These are phyloP conservation scores for Phlegmacium glaucopus DNA, from an alignment of 768 basidiomycete genomes.

Conservation along the genomic window DNA sequence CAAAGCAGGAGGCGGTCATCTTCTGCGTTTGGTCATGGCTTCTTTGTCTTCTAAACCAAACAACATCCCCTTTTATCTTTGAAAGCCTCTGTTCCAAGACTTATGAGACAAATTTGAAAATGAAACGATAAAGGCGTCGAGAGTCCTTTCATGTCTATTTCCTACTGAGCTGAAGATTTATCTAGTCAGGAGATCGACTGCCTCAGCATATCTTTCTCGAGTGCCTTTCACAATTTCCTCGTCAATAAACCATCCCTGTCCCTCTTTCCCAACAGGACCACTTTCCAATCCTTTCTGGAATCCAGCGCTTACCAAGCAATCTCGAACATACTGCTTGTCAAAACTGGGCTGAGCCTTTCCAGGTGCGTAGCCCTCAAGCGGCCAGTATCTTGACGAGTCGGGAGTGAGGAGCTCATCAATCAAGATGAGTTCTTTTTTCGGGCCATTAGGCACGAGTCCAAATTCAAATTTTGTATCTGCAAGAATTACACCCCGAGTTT, in stretches of 20 bases:
- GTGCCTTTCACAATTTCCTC: slow-evolving; percentile 77
- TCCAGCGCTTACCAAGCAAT: slow-evolving; percentile 76
- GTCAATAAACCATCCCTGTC: slow-evolving; percentile 77
- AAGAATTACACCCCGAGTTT: slow-evolving; percentile 79
- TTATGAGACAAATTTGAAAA: no score
- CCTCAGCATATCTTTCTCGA: slow-evolving; percentile 75
- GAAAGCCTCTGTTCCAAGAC: no score
- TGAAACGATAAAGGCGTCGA: no score
- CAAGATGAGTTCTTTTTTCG: slow-evolving; percentile 61
- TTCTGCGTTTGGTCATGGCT: no score
- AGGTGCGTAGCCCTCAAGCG: slow-evolving; percentile 63
- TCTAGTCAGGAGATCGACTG: slow-evolving; percentile 52
- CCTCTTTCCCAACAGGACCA: slow-evolving; percentile 61
- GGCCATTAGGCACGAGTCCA: slow-evolving; percentile 59
- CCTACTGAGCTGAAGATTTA: no score
- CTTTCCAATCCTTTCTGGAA: slow-evolving; percentile 78
- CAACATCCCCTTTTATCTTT: background rate
- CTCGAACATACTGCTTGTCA: slow-evolving; percentile 95
- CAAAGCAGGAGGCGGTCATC: no score
- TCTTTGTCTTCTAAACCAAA: background rate
- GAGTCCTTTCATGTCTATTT: no score
- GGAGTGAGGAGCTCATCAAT: slow-evolving; percentile 98
- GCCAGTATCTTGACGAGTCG: slow-evolving; percentile 98
- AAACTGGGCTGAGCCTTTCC: slow-evolving; percentile 86
- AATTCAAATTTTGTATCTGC: slow-evolving; percentile 99